phyloP scores from a whole-genome alignment of 495 filamentous ascomycete genomes.

The Hyphodiscus hymeniophilus region DNA sequence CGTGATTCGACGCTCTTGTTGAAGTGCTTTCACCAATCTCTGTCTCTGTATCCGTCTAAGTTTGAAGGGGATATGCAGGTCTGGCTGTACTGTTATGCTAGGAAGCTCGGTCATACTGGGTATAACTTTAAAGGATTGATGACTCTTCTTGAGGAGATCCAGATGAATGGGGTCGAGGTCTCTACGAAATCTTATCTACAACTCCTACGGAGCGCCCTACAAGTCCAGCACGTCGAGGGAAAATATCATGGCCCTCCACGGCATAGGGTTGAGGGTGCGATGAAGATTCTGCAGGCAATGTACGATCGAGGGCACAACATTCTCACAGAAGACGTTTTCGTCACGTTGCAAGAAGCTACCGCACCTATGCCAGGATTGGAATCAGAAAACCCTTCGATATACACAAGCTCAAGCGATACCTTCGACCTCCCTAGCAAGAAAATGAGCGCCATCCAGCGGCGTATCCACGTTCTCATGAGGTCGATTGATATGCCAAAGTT shows the following conservation, averaged over 20 bases:
- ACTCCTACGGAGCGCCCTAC: constrained; percentile 32
- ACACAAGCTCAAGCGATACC: constrained; percentile 3
- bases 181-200: constrained; percentile 29
- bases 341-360: constrained; percentile 31
- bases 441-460: constrained; percentile 11
- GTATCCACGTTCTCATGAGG: constrained; percentile 24
- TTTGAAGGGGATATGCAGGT: constrained; percentile 26
- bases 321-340: constrained; percentile 35
- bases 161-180: constrained; percentile 28
- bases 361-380: neutral
- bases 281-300: constrained; percentile 34
- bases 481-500: constrained; percentile 37
- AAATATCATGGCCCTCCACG: neutral
- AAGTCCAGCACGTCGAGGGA: neutral
- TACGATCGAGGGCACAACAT: constrained; percentile 34
- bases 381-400: neutral
- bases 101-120: constrained; percentile 29
- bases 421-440: constrained; percentile 12
- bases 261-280: neutral
- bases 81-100: constrained; percentile 31
- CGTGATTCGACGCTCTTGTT: constrained; percentile 41
- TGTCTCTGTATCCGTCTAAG: constrained; percentile 26
- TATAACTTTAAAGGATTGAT: constrained; percentile 31
- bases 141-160: constrained; percentile 25
- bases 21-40: constrained; percentile 31